Conservation (phyloP, 23 red algal species). For the Gracilaria vermiculophylla region DNA sequence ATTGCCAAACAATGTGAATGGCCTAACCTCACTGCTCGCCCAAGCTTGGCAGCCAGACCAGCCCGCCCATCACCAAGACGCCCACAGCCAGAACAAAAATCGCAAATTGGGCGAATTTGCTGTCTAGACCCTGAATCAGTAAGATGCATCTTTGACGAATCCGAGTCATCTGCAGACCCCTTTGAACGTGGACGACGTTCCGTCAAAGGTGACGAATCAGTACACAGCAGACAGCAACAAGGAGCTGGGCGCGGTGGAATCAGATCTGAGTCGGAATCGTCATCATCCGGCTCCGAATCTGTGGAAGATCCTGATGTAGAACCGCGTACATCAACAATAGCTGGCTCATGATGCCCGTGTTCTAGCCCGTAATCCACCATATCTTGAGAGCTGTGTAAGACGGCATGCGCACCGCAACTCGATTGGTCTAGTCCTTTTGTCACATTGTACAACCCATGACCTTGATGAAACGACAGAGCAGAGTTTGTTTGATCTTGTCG, state of each 20-base stretch:
- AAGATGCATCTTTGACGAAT: neutral
- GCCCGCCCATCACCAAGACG: slow-evolving; percentile 72
- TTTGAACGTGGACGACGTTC: slow-evolving; percentile 44
- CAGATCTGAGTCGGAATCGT: slow-evolving; percentile 78
- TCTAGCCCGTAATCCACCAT: neutral
- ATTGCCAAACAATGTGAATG: slow-evolving; percentile 85
- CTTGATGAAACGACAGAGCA: neutral
- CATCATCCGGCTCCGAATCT: slow-evolving; percentile 77
- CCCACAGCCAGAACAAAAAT: slow-evolving; percentile 63
- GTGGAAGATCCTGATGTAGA: slow-evolving; percentile 68
- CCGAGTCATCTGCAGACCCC: slow-evolving; percentile 17
- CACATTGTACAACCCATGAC: slow-evolving; percentile 23
- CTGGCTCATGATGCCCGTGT: slow-evolving; percentile 19
- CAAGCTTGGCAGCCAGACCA: slow-evolving; percentile 75
- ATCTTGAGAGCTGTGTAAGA: neutral
- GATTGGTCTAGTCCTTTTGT: neutral
- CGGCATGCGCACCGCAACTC: neutral
- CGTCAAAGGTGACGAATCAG: slow-evolving; percentile 45
- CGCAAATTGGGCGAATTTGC: slow-evolving; percentile 29
- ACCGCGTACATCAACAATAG: slow-evolving; percentile 32
- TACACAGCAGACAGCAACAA: slow-evolving; percentile 64
- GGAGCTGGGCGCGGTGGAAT: slow-evolving; percentile 54
- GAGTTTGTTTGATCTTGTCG: neutral
- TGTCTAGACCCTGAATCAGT: neutral
- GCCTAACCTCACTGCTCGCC: slow-evolving; percentile 72